Evolutionary conservation across 768 basidiomycete genomes (phyloP).

Genomic region (Pisolithus marmoratus): DNA sequence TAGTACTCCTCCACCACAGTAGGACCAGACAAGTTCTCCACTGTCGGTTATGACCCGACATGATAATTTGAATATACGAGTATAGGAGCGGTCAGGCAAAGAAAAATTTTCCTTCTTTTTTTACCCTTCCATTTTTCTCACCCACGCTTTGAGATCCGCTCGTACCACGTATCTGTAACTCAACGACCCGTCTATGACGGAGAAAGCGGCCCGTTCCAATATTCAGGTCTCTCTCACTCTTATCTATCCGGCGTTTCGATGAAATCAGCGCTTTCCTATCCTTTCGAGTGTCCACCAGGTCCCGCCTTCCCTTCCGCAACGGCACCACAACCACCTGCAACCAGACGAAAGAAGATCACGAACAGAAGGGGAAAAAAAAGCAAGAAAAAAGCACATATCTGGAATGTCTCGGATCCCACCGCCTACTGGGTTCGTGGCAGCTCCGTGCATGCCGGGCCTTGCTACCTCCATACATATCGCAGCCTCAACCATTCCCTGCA

Average conservation of each 20-base stretch:
- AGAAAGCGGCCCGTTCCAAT: not conserved
- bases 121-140: not conserved
- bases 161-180: too few relatives aligned
- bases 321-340: not conserved
- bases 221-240: not conserved
- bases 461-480: slow-evolving; percentile 9
- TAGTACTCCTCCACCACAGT: too few relatives aligned
- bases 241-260: not conserved
- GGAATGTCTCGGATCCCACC: slow-evolving; percentile 5
- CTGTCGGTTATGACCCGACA: not conserved
- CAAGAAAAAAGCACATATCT: slow-evolving; percentile 4
- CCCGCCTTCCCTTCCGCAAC: not conserved
- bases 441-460: slow-evolving; percentile 12
- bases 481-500: not conserved
- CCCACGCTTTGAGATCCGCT: not conserved
- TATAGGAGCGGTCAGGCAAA: not conserved
- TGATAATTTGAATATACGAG: not conserved
- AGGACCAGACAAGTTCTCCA: not conserved
- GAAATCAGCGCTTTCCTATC: not conserved
- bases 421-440: not conserved
- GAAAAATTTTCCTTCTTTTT: not conserved
- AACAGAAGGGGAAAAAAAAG: not conserved
- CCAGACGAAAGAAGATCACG: not conserved
- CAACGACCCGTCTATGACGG: too few relatives aligned
- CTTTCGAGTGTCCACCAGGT: not conserved